Conservation (phyloP, 2,329 filamentous ascomycete species). For the Parastagonospora nodorum region DNA sequence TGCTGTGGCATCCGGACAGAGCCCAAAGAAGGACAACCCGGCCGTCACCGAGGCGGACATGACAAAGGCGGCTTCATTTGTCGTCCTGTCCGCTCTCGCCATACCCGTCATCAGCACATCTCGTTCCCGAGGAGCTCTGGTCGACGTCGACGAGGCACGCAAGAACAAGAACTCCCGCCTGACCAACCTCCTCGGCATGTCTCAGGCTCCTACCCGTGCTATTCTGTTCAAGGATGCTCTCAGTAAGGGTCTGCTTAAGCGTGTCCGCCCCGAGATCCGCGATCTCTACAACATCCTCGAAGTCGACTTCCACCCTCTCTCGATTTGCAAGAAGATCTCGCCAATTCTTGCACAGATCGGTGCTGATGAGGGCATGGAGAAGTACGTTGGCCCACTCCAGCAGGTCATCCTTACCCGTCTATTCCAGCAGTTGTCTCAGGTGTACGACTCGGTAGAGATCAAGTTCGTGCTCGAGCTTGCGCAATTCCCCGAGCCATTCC, state of each 20-base stretch:
- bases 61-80: constrained; percentile 92
- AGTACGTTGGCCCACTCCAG: constrained; percentile 93
- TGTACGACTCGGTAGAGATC: constrained; percentile 97
- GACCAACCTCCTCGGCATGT: constrained; percentile 94
- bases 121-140: constrained; percentile 90
- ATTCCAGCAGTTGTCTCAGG: constrained; percentile 98
- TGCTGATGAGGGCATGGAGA: constrained; percentile 92
- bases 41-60: constrained; percentile 86
- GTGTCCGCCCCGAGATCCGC: constrained; percentile 90
- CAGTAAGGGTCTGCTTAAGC: constrained; percentile 91
- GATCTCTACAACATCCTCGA: constrained; percentile 98
- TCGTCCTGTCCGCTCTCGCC: constrained; percentile 91
- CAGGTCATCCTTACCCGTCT: constrained; percentile 97
- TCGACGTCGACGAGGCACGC: constrained; percentile 94
- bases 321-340: constrained; percentile 98
- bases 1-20: constrained; percentile 80
- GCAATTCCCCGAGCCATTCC: constrained; percentile 94
- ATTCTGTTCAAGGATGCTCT: constrained; percentile 94
- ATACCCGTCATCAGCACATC: constrained; percentile 99
- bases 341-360: constrained; percentile 94
- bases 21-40: constrained; percentile 93
- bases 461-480: constrained; percentile 92
- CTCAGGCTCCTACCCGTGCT: constrained; percentile 82
- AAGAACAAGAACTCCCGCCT: constrained; percentile 99
- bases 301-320: constrained; percentile 98